A percentile compares a stretch with the other conserved stretches of the same genome.
Evolutionary conservation across 169 alveolate genomes (phyloP).

Genomic region (Besnoitia besnoiti): DNA sequence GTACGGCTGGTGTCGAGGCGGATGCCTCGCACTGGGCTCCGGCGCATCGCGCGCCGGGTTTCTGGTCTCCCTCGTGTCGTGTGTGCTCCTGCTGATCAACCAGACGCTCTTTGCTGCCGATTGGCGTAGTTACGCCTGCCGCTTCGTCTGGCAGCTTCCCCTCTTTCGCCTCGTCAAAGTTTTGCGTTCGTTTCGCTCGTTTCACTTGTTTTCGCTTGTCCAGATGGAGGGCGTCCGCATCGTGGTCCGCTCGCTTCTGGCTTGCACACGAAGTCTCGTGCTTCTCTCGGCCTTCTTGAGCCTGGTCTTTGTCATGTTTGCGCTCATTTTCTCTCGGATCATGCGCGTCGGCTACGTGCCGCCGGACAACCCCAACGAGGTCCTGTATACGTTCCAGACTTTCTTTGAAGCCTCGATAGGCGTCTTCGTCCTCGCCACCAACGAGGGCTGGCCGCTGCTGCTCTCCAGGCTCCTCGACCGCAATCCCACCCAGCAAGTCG

Average conservation of each 20-base stretch:
- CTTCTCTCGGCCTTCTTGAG: background rate
- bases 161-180: conserved; percentile 3
- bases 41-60: background rate
- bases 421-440: conserved; percentile 58
- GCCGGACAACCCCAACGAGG: background rate
- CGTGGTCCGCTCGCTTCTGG: conserved; percentile 26
- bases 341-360: conserved; percentile 7
- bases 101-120: background rate
- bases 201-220: background rate
- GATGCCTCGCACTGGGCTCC: background rate
- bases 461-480: conserved; percentile 47
- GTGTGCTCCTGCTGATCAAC: background rate
- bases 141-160: background rate
- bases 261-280: background rate
- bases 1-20: background rate
- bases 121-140: background rate
- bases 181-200: background rate
- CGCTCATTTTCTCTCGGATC: background rate
- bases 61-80: background rate
- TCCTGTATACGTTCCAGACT: conserved; percentile 2
- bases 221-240: background rate
- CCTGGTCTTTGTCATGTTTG: background rate
- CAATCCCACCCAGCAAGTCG: background rate
- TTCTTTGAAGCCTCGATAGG: conserved; percentile 50
- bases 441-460: conserved; percentile 68